Evolutionary conservation across 768 basidiomycete species (phyloP), one percentile per base, ranked within the genome.

Genomic region (Pleurotus platypus): DNA sequence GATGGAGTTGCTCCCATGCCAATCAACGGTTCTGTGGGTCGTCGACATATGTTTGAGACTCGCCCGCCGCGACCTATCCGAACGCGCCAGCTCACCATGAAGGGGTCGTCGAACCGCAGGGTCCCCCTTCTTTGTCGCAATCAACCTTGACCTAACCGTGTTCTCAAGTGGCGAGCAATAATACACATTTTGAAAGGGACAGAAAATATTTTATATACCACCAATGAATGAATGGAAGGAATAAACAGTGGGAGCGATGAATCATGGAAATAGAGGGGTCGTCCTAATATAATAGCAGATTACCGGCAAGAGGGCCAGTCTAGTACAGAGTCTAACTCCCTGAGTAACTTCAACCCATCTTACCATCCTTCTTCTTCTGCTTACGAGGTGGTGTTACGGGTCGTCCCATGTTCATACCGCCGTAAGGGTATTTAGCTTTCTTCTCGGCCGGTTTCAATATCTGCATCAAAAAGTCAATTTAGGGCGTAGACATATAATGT

Each of bases 371-470:
- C 85, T 95, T 95, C 89, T 94, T 96, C 76, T 88, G 87, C 81
- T 96, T 97, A 74, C 95, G 91, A 60, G 95, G 95, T 61, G 94
- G 94, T 62, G 95, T 98, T 64, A 95, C 89, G 4, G 90, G 92
- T 63, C 92, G 83, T 22, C 87, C 89, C 80, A 88, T 85, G 67
- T 89, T 90, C 79, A 89, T 89, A 49, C 88, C 89, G 46, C 90
- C 90, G 63, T 92, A 92, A 3, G 91, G 89, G 63, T 92, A 90
- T 72, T 95, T 96, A 56, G 90, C 84, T 75, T 97, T 98, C 85
- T 98, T 98, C 80, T 99, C 96, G 16, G 96, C 96, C 35, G 96
- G 96, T 76, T 99, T 99, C 66, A 99, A 79, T 62, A 99, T 99
- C 94, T 97, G 66, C 8, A 35, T 40, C 30, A 22, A 51, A 7